Conservation (phyloP, 75 land plant species). For the Ceratopteris richardii region DNA sequence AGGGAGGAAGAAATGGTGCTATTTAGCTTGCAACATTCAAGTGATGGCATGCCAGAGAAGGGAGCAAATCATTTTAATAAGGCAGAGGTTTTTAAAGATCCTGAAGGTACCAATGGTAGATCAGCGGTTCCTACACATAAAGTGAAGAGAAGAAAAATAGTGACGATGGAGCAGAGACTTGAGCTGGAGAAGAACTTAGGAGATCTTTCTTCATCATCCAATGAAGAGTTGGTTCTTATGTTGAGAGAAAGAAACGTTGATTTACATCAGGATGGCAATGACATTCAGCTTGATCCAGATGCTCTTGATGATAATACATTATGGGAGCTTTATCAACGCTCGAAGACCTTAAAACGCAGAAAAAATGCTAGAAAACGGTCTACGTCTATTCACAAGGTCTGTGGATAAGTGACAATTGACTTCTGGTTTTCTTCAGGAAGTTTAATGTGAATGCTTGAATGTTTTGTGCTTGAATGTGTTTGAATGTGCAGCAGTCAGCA, state of each 20-base stretch:
- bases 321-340: conserved; percentile 34
- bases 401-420: no score
- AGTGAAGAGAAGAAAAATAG: not conserved
- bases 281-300: conserved; percentile 36
- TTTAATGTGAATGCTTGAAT: no score
- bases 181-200: conserved; percentile 25
- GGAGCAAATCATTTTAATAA: not conserved
- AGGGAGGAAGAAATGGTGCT: not conserved
- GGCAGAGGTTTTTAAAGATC: not conserved
- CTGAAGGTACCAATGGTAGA: not conserved
- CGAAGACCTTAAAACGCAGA: conserved; percentile 12
- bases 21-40: not conserved
- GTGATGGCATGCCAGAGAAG: not conserved
- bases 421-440: no score
- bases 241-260: conserved; percentile 21
- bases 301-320: conserved; percentile 27
- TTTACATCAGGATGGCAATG: conserved; percentile 25
- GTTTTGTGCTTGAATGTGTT: no score
- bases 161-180: conserved; percentile 25
- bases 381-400: not conserved
- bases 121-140: conserved; percentile 1
- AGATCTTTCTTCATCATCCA: conserved; percentile 14
- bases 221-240: conserved; percentile 17
- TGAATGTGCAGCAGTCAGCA: no score
- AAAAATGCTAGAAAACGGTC: conserved; percentile 15